Evolutionary conservation across 106 monocot species (phyloP), one percentile per base, ranked within the genome.

Genomic region (Hemerocallis citrina): DNA sequence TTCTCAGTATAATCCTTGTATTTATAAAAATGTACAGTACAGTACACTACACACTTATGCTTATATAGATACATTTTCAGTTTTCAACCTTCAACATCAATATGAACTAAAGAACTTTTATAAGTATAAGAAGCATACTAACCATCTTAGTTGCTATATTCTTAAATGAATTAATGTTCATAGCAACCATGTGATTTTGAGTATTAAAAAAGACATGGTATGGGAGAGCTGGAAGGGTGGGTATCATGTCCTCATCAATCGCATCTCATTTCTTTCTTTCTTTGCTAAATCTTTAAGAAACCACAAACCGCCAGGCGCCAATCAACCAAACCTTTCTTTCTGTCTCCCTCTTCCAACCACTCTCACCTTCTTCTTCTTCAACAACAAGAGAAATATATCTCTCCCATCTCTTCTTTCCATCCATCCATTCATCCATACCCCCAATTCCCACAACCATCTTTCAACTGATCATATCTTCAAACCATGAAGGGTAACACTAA

Each of bases 401-500:
- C 48, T n/a, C n/a, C n/a, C n/a, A n/a, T n/a, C n/a, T n/a, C n/a
- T n/a, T n/a, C n/a, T n/a, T n/a, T n/a, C n/a, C n/a, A n/a, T n/a
- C 28, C 15, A 30, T 31, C 15, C 1, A 14, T 17, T 34, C 52
- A 62, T 19, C 49, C 15, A 12, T 0, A 21, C 6, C 0, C 23
- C 34, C 2, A 48, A 34, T 0, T 1, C 16, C 39, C 42, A 19
- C 11, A 24, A 38, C 37, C 37, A 38, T 11, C 37, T 38, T 11
- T 38, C 37, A 5, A 38, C 5, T 11, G 7, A 38, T 6, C 37
- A 38, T 11, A n/a, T n/a, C n/a, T n/a, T n/a, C n/a, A 4, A 24
- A 75, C 9, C 49, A 68, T 77, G 74, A 86, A 61, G 71, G 27
- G 58, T n/a, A n/a, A n/a, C n/a, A n/a, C n/a, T n/a, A n/a, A n/a